These are phyloP conservation scores for Russula ochroleuca DNA, from an alignment of 768 basidiomycete species.

Conservation along the genomic window DNA sequence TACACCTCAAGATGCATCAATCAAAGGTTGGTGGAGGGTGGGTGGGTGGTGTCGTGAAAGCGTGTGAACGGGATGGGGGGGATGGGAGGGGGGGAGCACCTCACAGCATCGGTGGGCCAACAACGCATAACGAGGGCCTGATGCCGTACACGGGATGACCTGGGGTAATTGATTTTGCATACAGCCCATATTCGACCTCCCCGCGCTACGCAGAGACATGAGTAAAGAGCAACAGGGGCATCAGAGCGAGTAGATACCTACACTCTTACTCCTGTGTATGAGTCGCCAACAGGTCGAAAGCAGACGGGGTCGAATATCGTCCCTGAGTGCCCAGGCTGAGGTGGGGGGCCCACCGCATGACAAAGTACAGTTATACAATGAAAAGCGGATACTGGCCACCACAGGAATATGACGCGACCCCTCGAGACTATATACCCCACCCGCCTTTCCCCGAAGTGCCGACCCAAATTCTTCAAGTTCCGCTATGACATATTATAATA, in stretches of 20 bases:
- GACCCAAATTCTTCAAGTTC: constrained; percentile 15
- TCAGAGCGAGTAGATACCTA: not conserved
- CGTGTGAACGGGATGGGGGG: not conserved
- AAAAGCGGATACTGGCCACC: no score
- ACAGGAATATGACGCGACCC: not conserved
- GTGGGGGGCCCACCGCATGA: no score
- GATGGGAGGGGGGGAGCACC: not conserved
- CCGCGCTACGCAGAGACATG: not conserved
- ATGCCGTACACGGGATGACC: constrained; percentile 6
- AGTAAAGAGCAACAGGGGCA: not conserved
- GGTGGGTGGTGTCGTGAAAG: not conserved
- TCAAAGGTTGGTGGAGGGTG: not conserved
- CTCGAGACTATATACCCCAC: not conserved
- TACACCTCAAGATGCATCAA: constrained; percentile 5
- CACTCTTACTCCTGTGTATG: not conserved
- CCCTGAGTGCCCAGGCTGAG: constrained; percentile 10
- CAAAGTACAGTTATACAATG: no score
- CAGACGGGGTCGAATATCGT: not conserved
- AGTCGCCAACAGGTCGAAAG: constrained; percentile 22
- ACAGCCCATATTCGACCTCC: constrained; percentile 19
- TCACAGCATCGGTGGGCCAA: not conserved
- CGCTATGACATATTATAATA: not conserved
- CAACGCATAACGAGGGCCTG: no score
- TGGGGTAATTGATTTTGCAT: constrained; percentile 23
- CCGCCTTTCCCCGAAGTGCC: constrained; percentile 2